A percentile compares a stretch with the other conserved stretches of the same genome.
These are phyloP conservation scores for Fusarium papillatum DNA, from an alignment of 2,329 filamentous ascomycete genomes.

Conservation along the genomic window DNA sequence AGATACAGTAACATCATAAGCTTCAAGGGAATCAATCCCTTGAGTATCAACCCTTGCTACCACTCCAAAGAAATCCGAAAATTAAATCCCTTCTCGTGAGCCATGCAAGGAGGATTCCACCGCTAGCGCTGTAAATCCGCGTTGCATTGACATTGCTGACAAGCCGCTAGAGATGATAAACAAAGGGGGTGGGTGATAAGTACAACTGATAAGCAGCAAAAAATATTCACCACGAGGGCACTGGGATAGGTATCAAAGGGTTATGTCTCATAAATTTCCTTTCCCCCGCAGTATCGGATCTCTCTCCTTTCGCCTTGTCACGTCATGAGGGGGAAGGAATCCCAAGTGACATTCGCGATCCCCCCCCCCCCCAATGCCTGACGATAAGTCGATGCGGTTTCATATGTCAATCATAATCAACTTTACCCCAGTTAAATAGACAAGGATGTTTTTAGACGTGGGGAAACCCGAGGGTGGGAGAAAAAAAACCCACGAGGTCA, in stretches of 20 bases:
- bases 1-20: neutral
- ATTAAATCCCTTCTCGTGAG: neutral
- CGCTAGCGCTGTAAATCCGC: neutral
- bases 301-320: neutral
- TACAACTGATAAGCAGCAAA: neutral
- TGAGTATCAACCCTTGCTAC: neutral
- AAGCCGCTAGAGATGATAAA: neutral
- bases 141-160: neutral
- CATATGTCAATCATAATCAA: neutral
- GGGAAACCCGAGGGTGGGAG: neutral
- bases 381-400: neutral
- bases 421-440: neutral
- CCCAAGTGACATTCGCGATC: neutral
- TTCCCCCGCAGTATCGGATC: neutral
- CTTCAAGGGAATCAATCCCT: neutral
- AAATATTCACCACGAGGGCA: neutral
- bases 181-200: neutral
- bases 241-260: neutral
- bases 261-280: neutral
- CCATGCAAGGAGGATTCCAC: neutral
- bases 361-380: neutral
- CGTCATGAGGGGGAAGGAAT: neutral
- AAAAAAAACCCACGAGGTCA: neutral
- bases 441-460: neutral
- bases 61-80: neutral